Evolutionary conservation across 805 yeast genomes (phyloP), one percentile per base, ranked within the genome.

Genomic region (Alloascoidea africana): DNA sequence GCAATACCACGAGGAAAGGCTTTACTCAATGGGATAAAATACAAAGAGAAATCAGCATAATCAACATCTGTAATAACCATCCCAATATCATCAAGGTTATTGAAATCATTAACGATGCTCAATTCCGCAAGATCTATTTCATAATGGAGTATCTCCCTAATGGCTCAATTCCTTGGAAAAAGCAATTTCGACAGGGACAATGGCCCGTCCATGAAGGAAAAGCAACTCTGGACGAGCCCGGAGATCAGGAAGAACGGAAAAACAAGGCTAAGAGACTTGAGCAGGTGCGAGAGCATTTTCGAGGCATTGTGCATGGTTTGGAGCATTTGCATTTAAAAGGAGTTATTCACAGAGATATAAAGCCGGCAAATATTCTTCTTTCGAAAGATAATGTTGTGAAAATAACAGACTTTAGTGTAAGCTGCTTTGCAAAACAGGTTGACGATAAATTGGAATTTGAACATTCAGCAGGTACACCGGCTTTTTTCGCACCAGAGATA

Each of bases 401-500:
- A 53, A 66, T 89, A 30, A 79, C 95, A 15, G 98, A 89, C 58
- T 89, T 91, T 54, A 97, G 98, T 11, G 89, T 96, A 96, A 80
- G 94, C 39, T 89, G n/a, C 39, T 87, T 2, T 74, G 74, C 45
- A 68, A 81, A 0, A 72, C 73, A 1, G 58, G 68, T 0, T 58
- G 64, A 0, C 8, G 30, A 23, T 62, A 96, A 49, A 65, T 74
- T 13, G 89, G 97, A 0, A 70, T 91, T 61, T 91, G 97, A 57
- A 1, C 89, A 87, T 55, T 91, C 97, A 0, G 97, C 94, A 0
- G 97, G 98, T 0, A 91, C 98, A 0, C 62, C 89, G 32, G 97
- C 91, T 56, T 89, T 91, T 48, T 58, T 91, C n/a, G 91, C 97
- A 0, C 98, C 98, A 4, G 98, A 89, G 58, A 77, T 91, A 80